Evolutionary conservation across 768 basidiomycete species (phyloP), one percentile per base, ranked within the genome.

Genomic region (Rubroboletus satanas): DNA sequence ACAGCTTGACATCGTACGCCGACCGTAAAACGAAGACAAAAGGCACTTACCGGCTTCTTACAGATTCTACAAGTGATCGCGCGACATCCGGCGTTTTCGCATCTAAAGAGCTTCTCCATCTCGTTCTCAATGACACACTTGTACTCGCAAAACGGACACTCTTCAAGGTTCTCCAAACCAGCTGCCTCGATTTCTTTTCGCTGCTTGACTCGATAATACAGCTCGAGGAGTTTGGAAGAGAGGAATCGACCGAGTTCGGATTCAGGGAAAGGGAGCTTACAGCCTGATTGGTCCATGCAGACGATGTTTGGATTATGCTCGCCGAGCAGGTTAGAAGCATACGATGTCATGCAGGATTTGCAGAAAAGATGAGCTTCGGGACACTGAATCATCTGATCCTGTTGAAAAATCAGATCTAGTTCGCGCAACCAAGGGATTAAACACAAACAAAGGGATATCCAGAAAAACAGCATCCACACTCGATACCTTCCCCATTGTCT

Each of bases 331-430:
- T 76, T 85, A 33, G 84, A 81, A 1, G 85, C 84, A 63, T 93
- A 88, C 3, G 78, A 72, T 1, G 71, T 80, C 70, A 91, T 80
- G 66, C 93, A 96, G 1, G 76, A 71, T 33, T 67, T 74, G 70
- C 93, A 96, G 74, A 96, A 97, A 3, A 93, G 80, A 67, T 97
- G 93, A 0, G 87, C 84, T 52, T 94, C 93, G 0, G 88, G 84
- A 62, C 93, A 96, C 72, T 95, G 93, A 2, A 90, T 78, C 85
- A 94, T 88, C 61, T 88, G 83, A 38, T 82, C 81, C 91, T 95
- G 63, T 21, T 28, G 45, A 50, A 36, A 39, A 11, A 41, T 63
- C 35, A 50, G 45, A 9, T 15, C 15, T 23, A 10, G 9, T 18
- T 53, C 17, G 29, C 29, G 50, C 41, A 33, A 55, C 48, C 29